Evolutionary conservation across 495 filamentous ascomycete species (phyloP).

Genomic region (Apiosordaria backusii): DNA sequence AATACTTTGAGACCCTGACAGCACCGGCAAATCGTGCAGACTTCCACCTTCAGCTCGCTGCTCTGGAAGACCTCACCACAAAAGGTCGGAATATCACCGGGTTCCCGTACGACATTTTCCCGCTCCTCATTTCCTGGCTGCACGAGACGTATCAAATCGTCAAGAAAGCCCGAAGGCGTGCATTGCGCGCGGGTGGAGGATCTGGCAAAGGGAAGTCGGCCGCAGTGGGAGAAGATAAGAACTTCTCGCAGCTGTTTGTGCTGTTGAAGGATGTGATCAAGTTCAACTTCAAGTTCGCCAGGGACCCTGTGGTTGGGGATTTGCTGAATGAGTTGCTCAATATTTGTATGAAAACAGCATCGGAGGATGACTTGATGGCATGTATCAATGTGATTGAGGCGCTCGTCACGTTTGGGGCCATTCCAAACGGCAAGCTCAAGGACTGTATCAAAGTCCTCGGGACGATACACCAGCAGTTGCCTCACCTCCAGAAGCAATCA

Average conservation of each 20-base stretch:
- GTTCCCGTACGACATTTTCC: slow-evolving; percentile 60
- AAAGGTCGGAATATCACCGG: slow-evolving; percentile 60
- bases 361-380: slow-evolving; percentile 68
- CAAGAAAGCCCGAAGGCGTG: slow-evolving; percentile 45
- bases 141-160: slow-evolving; percentile 53
- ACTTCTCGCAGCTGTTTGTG: slow-evolving; percentile 64
- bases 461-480: slow-evolving; percentile 73
- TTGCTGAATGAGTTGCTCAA: slow-evolving; percentile 65
- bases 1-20: slow-evolving; percentile 61
- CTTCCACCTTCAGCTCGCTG: slow-evolving; percentile 61
- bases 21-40: slow-evolving; percentile 50
- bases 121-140: slow-evolving; percentile 58
- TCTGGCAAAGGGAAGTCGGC: slow-evolving; percentile 48
- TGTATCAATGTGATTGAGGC: slow-evolving; percentile 75
- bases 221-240: slow-evolving; percentile 60
- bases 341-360: slow-evolving; percentile 72
- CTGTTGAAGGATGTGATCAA: slow-evolving; percentile 78
- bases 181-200: slow-evolving; percentile 27
- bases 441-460: slow-evolving; percentile 76
- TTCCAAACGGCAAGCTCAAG: slow-evolving; percentile 64
- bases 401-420: slow-evolving; percentile 72
- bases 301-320: slow-evolving; percentile 59
- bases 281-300: slow-evolving; percentile 74
- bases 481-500: slow-evolving; percentile 62
- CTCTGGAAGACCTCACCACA: slow-evolving; percentile 59